A percentile compares a stretch with the other conserved stretches of the same genome.
Evolutionary conservation across 2,329 filamentous ascomycete species (phyloP).

Genomic region (Ceratocystis lukuohia): DNA sequence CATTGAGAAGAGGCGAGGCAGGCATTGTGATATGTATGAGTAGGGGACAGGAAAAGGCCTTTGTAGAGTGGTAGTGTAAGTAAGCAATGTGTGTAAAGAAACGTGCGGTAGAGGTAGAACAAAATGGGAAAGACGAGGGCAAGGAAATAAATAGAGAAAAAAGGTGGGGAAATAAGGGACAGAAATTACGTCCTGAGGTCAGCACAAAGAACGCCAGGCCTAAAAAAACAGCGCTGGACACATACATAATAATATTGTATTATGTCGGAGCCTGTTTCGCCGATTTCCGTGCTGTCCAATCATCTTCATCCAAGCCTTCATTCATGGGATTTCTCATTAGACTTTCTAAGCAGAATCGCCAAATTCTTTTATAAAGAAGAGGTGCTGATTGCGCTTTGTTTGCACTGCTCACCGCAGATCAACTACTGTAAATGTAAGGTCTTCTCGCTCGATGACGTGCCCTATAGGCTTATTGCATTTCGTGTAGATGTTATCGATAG

Average conservation of each 20-base stretch:
- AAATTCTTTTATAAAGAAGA: too few species aligned
- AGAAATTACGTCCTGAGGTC: background rate
- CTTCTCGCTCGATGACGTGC: constrained; percentile 56
- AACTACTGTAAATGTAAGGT: constrained; percentile 46
- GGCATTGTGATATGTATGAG: background rate
- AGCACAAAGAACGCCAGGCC: background rate
- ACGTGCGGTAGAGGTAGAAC: background rate
- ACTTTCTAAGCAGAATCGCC: background rate
- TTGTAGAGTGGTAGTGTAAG: background rate
- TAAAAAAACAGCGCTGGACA: background rate
- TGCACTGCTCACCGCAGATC: constrained; percentile 35
- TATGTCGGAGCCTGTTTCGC: background rate
- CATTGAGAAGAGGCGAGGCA: background rate
- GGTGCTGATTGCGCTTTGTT: background rate
- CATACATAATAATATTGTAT: background rate
- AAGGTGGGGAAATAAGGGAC: background rate
- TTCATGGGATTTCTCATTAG: background rate
- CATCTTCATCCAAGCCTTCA: background rate
- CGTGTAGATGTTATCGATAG: constrained; percentile 59
- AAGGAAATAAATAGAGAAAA: background rate
- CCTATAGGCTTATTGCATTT: constrained; percentile 53
- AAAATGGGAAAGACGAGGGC: background rate
- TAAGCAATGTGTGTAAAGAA: background rate
- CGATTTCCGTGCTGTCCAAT: background rate
- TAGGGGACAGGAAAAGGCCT: background rate